Evolutionary conservation across 257 asterid genomes (phyloP).

Genomic region (Echium plantagineum): DNA sequence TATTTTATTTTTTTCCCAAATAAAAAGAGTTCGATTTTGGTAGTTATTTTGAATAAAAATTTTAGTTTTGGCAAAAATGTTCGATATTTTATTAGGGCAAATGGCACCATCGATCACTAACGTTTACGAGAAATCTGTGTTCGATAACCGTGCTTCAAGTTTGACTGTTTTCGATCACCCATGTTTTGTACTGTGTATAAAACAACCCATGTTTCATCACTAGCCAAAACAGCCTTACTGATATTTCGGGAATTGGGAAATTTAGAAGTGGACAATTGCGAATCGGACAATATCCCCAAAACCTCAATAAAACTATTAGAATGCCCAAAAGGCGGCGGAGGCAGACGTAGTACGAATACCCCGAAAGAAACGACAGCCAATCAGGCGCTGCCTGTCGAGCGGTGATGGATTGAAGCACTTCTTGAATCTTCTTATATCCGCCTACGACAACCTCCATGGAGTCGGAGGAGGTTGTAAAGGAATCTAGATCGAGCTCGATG

Average conservation of each 20-base stretch:
- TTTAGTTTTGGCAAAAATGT: too few relatives aligned
- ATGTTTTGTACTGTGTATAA: too few relatives aligned
- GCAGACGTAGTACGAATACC: constrained; percentile 40
- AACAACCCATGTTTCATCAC: constrained; percentile 25
- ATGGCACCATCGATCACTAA: too few relatives aligned
- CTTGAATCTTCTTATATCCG: constrained; percentile 20
- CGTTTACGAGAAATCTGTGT: too few relatives aligned
- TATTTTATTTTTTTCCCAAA: too few relatives aligned
- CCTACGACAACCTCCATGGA: background rate
- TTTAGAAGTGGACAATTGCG: constrained; percentile 3
- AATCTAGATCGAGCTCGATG: constrained; percentile 26
- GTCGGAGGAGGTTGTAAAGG: too few relatives aligned
- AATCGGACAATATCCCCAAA: constrained; percentile 16
- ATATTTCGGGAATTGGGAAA: constrained; percentile 2
- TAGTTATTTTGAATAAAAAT: too few relatives aligned
- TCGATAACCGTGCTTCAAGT: too few relatives aligned
- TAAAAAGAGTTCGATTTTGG: too few relatives aligned
- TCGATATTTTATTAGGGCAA: too few relatives aligned
- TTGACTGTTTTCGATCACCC: too few relatives aligned
- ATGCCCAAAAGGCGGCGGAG: constrained; percentile 2
- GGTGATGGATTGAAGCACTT: constrained; percentile 22
- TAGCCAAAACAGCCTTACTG: background rate
- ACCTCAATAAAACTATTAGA: constrained; percentile 17
- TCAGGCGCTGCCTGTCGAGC: constrained; percentile 35
- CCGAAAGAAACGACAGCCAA: constrained; percentile 33